Conservation (phyloP, 768 basidiomycete species). For the Termitomyces titanicus region DNA sequence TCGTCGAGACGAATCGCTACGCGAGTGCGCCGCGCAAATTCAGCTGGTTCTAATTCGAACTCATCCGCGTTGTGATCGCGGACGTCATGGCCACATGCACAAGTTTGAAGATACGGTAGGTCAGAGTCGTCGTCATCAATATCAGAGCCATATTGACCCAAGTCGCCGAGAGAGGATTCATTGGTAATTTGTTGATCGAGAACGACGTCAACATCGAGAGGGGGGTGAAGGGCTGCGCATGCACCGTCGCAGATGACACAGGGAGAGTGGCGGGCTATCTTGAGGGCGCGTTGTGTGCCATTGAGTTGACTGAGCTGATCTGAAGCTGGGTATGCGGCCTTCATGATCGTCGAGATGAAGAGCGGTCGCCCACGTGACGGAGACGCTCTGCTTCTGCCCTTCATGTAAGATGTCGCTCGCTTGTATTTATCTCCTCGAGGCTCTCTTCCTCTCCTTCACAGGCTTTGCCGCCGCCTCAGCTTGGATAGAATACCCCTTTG, state of each 20-base stretch:
- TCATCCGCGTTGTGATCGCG: conserved; percentile 66
- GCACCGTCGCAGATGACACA: conserved; percentile 58
- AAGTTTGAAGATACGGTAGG: conserved; percentile 51
- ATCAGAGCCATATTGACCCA: conserved; percentile 69
- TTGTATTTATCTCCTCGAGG: conserved; percentile 7
- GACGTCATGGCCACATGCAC: conserved; percentile 68
- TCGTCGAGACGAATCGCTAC: conserved; percentile 82
- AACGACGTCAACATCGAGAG: conserved; percentile 52
- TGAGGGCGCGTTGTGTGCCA: conserved; percentile 53
- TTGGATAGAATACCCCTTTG: conserved; percentile 64
- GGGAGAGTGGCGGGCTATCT: conserved; percentile 78
- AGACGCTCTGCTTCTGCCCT: background rate
- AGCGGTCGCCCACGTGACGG: conserved; percentile 4
- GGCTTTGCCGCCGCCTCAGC: conserved; percentile 7
- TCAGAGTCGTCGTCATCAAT: conserved; percentile 64
- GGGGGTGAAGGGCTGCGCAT: conserved; percentile 74
- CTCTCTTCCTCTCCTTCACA: background rate
- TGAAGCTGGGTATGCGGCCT: conserved; percentile 64
- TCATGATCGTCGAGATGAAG: conserved; percentile 37
- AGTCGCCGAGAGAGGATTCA: conserved; percentile 47
- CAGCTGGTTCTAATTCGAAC: conserved; percentile 48
- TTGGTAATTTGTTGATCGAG: conserved; percentile 44
- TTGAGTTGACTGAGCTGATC: conserved; percentile 45
- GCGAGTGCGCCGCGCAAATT: conserved; percentile 69
- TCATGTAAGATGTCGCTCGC: background rate